Percentiles rank a stretch among this genome's conserved stretches.
Evolutionary conservation across 1,284 basidiomycete species (phyloP).

Genomic region (Malassezia dermatis): DNA sequence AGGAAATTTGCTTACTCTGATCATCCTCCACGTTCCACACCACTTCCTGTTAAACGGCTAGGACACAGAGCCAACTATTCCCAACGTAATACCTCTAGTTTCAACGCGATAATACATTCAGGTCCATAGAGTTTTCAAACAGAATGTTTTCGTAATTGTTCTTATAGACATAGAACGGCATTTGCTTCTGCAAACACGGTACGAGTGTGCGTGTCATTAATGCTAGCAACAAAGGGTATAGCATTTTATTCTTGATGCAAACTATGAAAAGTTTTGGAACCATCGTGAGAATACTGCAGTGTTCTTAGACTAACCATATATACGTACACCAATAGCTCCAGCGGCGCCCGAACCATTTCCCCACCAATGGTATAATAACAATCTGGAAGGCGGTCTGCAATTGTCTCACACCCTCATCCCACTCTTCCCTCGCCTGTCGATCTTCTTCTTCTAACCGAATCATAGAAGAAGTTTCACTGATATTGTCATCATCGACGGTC

Average conservation of each 20-base stretch:
- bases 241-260: neutral
- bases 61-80: neutral
- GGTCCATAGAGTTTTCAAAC: neutral
- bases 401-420: slow-evolving; percentile 78
- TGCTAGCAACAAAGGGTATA: neutral
- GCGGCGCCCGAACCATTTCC: slow-evolving; percentile 74
- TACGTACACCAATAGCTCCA: slow-evolving; percentile 62
- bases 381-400: slow-evolving; percentile 68
- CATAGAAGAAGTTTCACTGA: slow-evolving; percentile 52
- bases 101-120: neutral
- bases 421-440: slow-evolving; percentile 69
- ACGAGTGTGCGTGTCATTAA: neutral
- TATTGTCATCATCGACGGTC: neutral
- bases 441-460: slow-evolving; percentile 56
- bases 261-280: neutral
- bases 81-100: neutral
- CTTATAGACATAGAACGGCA: neutral
- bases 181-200: neutral
- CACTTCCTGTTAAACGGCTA: neutral
- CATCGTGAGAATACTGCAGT: slow-evolving; percentile 7
- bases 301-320: neutral
- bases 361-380: slow-evolving; percentile 71
- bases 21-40: neutral
- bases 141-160: neutral
- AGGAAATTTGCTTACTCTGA: neutral